These are phyloP conservation scores for Medicago truncatula DNA, from an alignment of 306 rosid species.

Conservation along the genomic window DNA sequence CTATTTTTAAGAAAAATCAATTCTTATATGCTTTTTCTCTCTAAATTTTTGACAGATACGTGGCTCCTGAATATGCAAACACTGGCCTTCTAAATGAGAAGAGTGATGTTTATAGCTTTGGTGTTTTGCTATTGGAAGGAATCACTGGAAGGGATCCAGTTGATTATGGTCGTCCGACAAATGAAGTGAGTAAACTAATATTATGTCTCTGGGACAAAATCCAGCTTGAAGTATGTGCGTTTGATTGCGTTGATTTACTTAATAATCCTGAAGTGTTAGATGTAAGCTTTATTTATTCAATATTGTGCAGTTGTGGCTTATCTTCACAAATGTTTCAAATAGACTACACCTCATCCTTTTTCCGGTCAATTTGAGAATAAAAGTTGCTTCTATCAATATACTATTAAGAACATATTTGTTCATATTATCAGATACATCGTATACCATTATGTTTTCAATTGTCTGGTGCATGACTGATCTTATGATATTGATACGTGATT, in stretches of 20 bases:
- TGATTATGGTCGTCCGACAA: constrained; percentile 80
- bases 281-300: too few relatives aligned
- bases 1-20: not conserved
- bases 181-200: constrained; percentile 62
- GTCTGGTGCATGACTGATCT: constrained; percentile 23
- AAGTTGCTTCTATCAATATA: constrained; percentile 16
- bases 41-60: constrained; percentile 61
- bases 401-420: constrained; percentile 1
- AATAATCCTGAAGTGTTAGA: not conserved
- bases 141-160: constrained; percentile 96
- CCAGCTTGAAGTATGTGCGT: constrained; percentile 30
- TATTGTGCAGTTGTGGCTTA: not conserved
- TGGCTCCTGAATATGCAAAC: constrained; percentile 95
- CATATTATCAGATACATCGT: not conserved
- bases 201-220: constrained; percentile 15
- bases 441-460: constrained; percentile 16
- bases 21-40: constrained; percentile 19
- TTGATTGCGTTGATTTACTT: constrained; percentile 19
- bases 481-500: too few relatives aligned
- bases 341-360: too few relatives aligned
- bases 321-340: not conserved
- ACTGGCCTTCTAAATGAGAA: constrained; percentile 90
- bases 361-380: not conserved
- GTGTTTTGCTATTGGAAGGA: constrained; percentile 83
- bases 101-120: constrained; percentile 94